These are phyloP conservation scores for Rhizopus delemar DNA, from an alignment of 371 early-diverging fungal genomes.

Conservation along the genomic window DNA sequence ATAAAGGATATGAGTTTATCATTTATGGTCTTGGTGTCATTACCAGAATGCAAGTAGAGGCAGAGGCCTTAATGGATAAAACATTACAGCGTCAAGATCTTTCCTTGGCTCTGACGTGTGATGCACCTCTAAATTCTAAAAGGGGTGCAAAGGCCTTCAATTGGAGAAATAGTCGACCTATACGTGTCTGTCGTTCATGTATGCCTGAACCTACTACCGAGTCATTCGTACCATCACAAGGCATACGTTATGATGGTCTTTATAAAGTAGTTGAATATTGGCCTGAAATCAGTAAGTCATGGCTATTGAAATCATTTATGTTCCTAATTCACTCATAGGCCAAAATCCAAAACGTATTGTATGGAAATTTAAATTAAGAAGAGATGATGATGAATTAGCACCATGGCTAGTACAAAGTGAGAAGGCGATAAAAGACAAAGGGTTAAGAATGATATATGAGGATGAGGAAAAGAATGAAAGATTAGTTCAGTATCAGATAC, in stretches of 20 bases:
- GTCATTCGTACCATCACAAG: slow-evolving; percentile 41
- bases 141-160: slow-evolving; percentile 49
- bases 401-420: slow-evolving; percentile 62
- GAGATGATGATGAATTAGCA: slow-evolving; percentile 65
- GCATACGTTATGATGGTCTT: slow-evolving; percentile 67
- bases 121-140: slow-evolving; percentile 40
- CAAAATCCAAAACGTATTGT: slow-evolving; percentile 27
- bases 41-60: slow-evolving; percentile 20
- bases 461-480: slow-evolving; percentile 9
- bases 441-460: slow-evolving; percentile 25
- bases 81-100: slow-evolving; percentile 48
- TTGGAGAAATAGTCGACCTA: slow-evolving; percentile 59
- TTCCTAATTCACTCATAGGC: slow-evolving; percentile 2
- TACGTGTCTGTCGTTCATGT: slow-evolving; percentile 57
- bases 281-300: slow-evolving; percentile 46
- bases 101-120: slow-evolving; percentile 60
- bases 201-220: slow-evolving; percentile 41
- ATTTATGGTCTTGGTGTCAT: slow-evolving; percentile 63
- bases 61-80: slow-evolving; percentile 17
- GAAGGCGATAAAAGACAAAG: slow-evolving; percentile 31
- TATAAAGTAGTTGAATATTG: slow-evolving; percentile 69
- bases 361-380: slow-evolving; percentile 59
- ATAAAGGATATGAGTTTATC: slow-evolving; percentile 57
- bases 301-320: background rate
- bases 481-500: slow-evolving; percentile 23